Conservation (phyloP, 192 early-diverging fungal species). For the Dissophora ornata region DNA sequence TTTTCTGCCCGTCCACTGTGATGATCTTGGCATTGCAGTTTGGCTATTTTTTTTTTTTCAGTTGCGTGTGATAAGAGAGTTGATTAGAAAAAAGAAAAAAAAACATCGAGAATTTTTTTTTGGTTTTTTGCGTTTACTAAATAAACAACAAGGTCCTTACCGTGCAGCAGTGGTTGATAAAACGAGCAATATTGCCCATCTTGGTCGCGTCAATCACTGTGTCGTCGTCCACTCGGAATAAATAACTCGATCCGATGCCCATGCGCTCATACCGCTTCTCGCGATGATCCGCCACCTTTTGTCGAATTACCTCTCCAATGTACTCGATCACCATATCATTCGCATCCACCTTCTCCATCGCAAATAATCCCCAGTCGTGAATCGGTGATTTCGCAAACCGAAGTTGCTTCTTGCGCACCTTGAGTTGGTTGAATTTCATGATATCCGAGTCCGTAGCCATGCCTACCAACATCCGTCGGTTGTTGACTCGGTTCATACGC, state of each 20-base stretch:
- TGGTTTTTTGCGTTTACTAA: too few species aligned
- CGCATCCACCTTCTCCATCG: constrained; percentile 90
- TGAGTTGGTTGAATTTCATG: constrained; percentile 93
- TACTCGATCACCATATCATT: constrained; percentile 99
- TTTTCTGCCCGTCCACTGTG: constrained; percentile 90
- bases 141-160: constrained; percentile 62
- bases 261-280: constrained; percentile 94
- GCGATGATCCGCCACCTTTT: constrained; percentile 93
- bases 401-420: constrained; percentile 89
- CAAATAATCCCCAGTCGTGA: constrained; percentile 99
- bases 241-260: constrained; percentile 94
- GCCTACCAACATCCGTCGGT: constrained; percentile 65
- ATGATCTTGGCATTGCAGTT: constrained; percentile 98
- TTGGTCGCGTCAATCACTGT: constrained; percentile 98
- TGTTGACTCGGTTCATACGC: constrained; percentile 76
- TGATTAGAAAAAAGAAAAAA: constrained; percentile 3
- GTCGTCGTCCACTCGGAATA: constrained; percentile 97
- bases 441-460: constrained; percentile 77
- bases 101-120: background rate
- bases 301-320: constrained; percentile 95
- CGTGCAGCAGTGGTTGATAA: constrained; percentile 98
- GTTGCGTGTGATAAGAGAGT: too few species aligned
- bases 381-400: constrained; percentile 93
- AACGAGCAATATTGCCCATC: constrained; percentile 96
- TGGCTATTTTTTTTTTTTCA: too few species aligned